Conservation (phyloP, 495 filamentous ascomycete genomes). For the Talaromyces ruber region DNA sequence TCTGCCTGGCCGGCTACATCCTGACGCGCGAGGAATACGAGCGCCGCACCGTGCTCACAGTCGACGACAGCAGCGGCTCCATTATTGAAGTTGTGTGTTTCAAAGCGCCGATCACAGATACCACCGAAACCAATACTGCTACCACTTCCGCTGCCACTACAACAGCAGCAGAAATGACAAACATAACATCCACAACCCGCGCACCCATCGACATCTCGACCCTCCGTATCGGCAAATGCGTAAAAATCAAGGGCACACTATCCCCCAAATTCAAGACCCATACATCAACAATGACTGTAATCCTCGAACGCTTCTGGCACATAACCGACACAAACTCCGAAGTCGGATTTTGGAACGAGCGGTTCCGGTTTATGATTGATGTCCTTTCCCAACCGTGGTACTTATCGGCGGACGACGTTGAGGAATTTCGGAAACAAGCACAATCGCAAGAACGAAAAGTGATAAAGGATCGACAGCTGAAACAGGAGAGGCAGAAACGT, state of each 20-base stretch:
- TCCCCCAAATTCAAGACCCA: slow-evolving; percentile 12
- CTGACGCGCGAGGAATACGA: slow-evolving; percentile 63
- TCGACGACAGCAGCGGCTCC: slow-evolving; percentile 83
- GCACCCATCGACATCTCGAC: slow-evolving; percentile 27
- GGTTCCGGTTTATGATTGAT: slow-evolving; percentile 49
- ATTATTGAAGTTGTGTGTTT: slow-evolving; percentile 53
- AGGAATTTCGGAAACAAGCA: slow-evolving; percentile 42
- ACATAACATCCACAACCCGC: slow-evolving; percentile 15
- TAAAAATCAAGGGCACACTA: slow-evolving; percentile 73
- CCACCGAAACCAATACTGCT: slow-evolving; percentile 9
- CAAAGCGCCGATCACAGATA: slow-evolving; percentile 9
- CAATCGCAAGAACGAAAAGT: slow-evolving; percentile 30
- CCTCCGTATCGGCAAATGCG: slow-evolving; percentile 57
- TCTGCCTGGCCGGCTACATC: slow-evolving; percentile 65
- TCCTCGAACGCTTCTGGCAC: slow-evolving; percentile 55
- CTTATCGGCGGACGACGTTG: slow-evolving; percentile 44
- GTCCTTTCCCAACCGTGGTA: slow-evolving; percentile 64
- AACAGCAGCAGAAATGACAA: neutral
- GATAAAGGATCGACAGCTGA: slow-evolving; percentile 29
- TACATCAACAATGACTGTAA: slow-evolving; percentile 45
- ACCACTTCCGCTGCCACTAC: slow-evolving; percentile 1
- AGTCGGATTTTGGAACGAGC: slow-evolving; percentile 65
- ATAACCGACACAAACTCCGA: slow-evolving; percentile 65
- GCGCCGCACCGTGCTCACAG: slow-evolving; percentile 50
- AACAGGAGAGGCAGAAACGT: slow-evolving; percentile 27